Evolutionary conservation across 805 yeast species (phyloP).

Genomic region (Teunomyces pallodes): DNA sequence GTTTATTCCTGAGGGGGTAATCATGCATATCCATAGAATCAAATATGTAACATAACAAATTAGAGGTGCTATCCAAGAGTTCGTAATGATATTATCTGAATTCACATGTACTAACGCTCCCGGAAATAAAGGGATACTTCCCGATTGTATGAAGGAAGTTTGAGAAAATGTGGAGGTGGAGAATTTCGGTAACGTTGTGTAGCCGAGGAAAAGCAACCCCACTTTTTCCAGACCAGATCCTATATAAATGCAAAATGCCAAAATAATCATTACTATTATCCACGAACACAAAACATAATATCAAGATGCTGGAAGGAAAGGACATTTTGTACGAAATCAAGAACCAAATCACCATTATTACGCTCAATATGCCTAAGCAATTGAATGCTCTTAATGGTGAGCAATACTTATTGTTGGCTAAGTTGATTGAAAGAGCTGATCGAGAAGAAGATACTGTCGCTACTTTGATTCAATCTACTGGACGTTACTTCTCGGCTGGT

Average conservation of each 20-base stretch:
- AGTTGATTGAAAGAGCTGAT: slow-evolving; percentile 60
- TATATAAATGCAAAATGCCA: not conserved
- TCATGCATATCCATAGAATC: too few species aligned
- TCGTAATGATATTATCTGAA: too few species aligned
- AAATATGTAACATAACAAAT: too few species aligned
- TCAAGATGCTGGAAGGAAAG: slow-evolving; percentile 14
- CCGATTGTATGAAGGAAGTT: not conserved
- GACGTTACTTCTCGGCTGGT: slow-evolving; percentile 80
- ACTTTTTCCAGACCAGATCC: not conserved
- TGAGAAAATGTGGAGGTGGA: not conserved
- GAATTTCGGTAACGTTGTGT: not conserved
- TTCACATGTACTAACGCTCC: not conserved
- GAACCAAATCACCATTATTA: slow-evolving; percentile 58
- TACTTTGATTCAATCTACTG: slow-evolving; percentile 69
- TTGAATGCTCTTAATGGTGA: slow-evolving; percentile 66
- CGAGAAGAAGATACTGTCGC: slow-evolving; percentile 56
- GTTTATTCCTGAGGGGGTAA: too few species aligned
- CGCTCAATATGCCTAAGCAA: slow-evolving; percentile 57
- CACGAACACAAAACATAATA: not conserved
- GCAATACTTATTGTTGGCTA: slow-evolving; percentile 62
- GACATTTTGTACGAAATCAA: slow-evolving; percentile 41
- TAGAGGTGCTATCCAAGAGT: too few species aligned
- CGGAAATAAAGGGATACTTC: not conserved
- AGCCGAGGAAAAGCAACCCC: slow-evolving; percentile 10
- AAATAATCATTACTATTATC: not conserved